Percentiles rank a stretch among this genome's conserved stretches.
Conservation (phyloP, 208 protist species). For the Leishmania arabica region DNA sequence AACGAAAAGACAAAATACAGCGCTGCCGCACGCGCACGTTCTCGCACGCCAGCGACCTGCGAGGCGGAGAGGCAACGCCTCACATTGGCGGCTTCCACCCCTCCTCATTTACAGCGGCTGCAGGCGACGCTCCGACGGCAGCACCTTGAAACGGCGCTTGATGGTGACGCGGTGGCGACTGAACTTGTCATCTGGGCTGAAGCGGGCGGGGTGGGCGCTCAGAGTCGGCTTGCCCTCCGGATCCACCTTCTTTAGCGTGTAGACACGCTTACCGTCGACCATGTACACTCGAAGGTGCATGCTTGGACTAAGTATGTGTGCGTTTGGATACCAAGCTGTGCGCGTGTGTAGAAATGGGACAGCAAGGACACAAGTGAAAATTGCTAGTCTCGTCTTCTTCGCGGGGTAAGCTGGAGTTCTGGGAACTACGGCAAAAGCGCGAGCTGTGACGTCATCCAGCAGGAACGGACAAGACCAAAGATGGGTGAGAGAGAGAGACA, state of each 20-base stretch:
- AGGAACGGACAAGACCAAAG: background rate
- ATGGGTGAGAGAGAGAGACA: background rate
- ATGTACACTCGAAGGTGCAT: slow-evolving; percentile 87
- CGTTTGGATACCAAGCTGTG: background rate
- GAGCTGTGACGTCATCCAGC: background rate
- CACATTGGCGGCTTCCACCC: background rate
- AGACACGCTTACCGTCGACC: slow-evolving; percentile 89
- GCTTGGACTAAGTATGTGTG: background rate
- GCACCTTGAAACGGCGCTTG: slow-evolving; percentile 92
- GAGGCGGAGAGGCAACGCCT: background rate
- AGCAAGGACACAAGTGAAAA: background rate
- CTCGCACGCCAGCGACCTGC: background rate
- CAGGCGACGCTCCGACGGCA: slow-evolving; percentile 70
- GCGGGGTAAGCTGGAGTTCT: background rate
- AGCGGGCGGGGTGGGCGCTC: slow-evolving; percentile 91
- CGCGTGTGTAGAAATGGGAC: background rate
- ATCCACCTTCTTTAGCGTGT: slow-evolving; percentile 94
- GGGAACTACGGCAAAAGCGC: background rate
- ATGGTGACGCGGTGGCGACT: slow-evolving; percentile 91
- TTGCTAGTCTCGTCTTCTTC: background rate
- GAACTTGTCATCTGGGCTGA: slow-evolving; percentile 94
- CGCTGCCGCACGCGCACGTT: background rate
- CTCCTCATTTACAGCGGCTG: slow-evolving; percentile 62
- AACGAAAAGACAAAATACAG: background rate
- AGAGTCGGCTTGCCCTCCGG: slow-evolving; percentile 88